Percentiles rank a stretch among this genome's conserved stretches.
phyloP scores from a whole-genome alignment of 495 filamentous ascomycete species.

The Neurospora sp. region DNA sequence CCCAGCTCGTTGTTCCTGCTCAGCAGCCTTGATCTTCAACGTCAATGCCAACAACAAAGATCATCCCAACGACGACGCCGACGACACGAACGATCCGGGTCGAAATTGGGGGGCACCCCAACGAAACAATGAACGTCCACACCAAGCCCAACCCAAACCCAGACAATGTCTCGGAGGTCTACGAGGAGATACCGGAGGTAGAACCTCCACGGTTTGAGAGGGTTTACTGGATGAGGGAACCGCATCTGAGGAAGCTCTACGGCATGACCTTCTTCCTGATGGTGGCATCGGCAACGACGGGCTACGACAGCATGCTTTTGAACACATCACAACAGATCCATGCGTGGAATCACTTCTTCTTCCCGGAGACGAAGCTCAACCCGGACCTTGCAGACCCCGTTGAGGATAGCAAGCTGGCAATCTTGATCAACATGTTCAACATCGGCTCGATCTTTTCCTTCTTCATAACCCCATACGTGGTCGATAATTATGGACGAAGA shows the following conservation, averaged over 20 bases:
- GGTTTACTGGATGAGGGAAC: conserved; percentile 50
- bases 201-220: conserved; percentile 45
- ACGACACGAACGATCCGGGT: not conserved
- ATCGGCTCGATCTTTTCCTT: conserved; percentile 56
- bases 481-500: conserved; percentile 51
- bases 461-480: conserved; percentile 56
- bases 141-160: conserved; percentile 1
- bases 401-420: conserved; percentile 42
- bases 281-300: conserved; percentile 53
- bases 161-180: conserved; percentile 14
- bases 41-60: not conserved
- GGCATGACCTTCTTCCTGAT: conserved; percentile 44
- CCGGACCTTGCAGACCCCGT: conserved; percentile 25
- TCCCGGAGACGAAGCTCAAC: conserved; percentile 25
- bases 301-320: conserved; percentile 56
- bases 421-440: conserved; percentile 61
- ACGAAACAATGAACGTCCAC: not conserved
- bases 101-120: not conserved
- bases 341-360: conserved; percentile 43
- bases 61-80: not conserved
- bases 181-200: conserved; percentile 33
- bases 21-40: not conserved
- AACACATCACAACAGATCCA: conserved; percentile 49
- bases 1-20: not conserved
- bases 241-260: conserved; percentile 51